Conservation (phyloP, 352 stramenopile genomes). For the Phytophthora meadii region DNA sequence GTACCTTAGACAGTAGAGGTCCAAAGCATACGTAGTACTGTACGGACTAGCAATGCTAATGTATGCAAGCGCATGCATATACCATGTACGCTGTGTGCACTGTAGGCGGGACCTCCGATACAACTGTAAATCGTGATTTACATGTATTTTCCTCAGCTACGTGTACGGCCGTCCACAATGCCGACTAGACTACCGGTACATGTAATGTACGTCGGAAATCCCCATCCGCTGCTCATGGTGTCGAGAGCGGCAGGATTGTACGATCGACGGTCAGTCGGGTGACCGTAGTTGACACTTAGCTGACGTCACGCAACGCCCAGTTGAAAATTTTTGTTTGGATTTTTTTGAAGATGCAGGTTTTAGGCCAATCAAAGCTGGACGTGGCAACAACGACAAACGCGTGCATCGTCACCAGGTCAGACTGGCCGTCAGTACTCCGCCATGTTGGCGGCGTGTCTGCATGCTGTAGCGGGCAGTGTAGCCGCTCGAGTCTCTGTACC, state of each 20-base stretch:
- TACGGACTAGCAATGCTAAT: no score
- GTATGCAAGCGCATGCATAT: no score
- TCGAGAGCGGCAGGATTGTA: slow-evolving; percentile 5
- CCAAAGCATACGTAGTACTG: no score
- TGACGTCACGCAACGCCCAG: slow-evolving; percentile 6
- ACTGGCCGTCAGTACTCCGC: background rate
- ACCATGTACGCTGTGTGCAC: no score
- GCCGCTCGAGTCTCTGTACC: slow-evolving; percentile 11
- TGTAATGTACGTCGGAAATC: no score
- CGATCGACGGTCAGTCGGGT: slow-evolving; percentile 5
- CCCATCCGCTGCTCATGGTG: slow-evolving; percentile 4
- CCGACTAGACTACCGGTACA: no score
- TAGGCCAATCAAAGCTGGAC: slow-evolving; percentile 14
- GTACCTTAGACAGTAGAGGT: no score
- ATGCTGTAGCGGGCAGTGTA: slow-evolving; percentile 4
- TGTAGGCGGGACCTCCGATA: no score
- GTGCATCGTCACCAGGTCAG: slow-evolving; percentile 1
- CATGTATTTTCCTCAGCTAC: no score
- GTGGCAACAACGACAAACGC: background rate
- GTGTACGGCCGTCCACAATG: no score
- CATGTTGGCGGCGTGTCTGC: slow-evolving; percentile 16
- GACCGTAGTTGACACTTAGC: background rate
- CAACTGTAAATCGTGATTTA: no score
- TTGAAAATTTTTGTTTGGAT: slow-evolving; percentile 30
- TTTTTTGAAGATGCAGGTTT: slow-evolving; percentile 13